A percentile compares a stretch with the other conserved stretches of the same genome.
These are phyloP conservation scores for Fraxinus latifolia DNA, from an alignment of 305 asterid genomes.

Conservation along the genomic window DNA sequence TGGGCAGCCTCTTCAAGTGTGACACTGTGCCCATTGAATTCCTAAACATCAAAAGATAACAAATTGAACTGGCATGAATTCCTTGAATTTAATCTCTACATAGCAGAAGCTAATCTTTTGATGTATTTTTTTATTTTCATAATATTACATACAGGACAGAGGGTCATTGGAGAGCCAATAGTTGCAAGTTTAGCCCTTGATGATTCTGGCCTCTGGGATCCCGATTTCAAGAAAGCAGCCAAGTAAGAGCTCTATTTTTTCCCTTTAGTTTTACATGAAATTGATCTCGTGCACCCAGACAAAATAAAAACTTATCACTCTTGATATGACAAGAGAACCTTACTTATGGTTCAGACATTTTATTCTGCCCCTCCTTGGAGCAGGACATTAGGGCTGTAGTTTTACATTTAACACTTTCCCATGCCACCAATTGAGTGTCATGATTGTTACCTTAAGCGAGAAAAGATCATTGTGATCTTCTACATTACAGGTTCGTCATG, in stretches of 20 bases:
- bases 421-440: conserved; percentile 13
- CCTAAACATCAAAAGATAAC: neutral
- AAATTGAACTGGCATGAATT: neutral
- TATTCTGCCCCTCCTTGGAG: neutral
- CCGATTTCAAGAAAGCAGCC: conserved; percentile 81
- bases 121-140: neutral
- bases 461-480: conserved; percentile 9
- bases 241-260: conserved; percentile 43
- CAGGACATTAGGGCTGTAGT: neutral
- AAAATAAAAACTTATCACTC: neutral
- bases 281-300: neutral
- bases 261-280: conserved; percentile 20
- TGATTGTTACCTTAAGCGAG: neutral
- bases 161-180: conserved; percentile 92
- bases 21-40: conserved; percentile 3
- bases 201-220: conserved; percentile 88
- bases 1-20: neutral
- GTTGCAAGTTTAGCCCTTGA: conserved; percentile 83
- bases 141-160: conserved; percentile 61
- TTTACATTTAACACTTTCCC: conserved; percentile 6
- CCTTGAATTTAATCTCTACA: neutral
- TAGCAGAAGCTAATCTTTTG: neutral
- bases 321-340: neutral
- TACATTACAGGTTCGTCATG: conserved; percentile 72
- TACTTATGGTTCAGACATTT: neutral